A percentile compares a stretch with the other conserved stretches of the same genome.
phyloP scores from a whole-genome alignment of 2,329 filamentous ascomycete species.

The Sordariomycetes sp. region DNA sequence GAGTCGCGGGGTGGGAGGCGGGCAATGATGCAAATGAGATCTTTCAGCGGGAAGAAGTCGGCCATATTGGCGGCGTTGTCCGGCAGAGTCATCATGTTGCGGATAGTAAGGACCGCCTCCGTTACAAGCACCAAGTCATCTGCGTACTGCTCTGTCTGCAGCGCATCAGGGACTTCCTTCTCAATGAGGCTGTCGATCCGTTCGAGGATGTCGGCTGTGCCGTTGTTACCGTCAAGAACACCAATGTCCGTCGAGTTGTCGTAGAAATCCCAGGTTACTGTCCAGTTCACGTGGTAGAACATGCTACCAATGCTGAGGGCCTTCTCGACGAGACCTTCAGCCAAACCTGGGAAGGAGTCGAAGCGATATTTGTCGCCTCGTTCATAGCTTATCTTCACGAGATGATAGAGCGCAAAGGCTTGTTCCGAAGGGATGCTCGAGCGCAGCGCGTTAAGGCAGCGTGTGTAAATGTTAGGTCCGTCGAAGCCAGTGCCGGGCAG shows the following conservation, averaged over 20 bases:
- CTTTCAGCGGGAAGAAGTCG: constrained; percentile 64
- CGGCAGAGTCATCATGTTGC: constrained; percentile 91
- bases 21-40: constrained; percentile 74
- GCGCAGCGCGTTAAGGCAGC: constrained; percentile 74
- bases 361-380: constrained; percentile 94
- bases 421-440: constrained; percentile 75
- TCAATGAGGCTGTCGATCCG: constrained; percentile 56
- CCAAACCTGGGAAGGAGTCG: constrained; percentile 79
- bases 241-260: constrained; percentile 45
- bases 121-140: constrained; percentile 68
- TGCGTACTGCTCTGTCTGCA: constrained; percentile 63
- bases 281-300: constrained; percentile 78
- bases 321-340: constrained; percentile 81
- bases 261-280: constrained; percentile 55
- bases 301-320: constrained; percentile 68
- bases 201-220: constrained; percentile 49
- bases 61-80: constrained; percentile 82
- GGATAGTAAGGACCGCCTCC: constrained; percentile 77
- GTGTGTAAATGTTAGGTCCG: constrained; percentile 84
- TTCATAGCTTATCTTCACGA: constrained; percentile 93
- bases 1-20: constrained; percentile 65
- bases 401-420: constrained; percentile 84
- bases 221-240: constrained; percentile 32
- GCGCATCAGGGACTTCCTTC: constrained; percentile 53
- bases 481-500: constrained; percentile 59